These are phyloP conservation scores for Parastagonospora nodorum DNA, from an alignment of 2,329 filamentous ascomycete genomes.

Conservation along the genomic window DNA sequence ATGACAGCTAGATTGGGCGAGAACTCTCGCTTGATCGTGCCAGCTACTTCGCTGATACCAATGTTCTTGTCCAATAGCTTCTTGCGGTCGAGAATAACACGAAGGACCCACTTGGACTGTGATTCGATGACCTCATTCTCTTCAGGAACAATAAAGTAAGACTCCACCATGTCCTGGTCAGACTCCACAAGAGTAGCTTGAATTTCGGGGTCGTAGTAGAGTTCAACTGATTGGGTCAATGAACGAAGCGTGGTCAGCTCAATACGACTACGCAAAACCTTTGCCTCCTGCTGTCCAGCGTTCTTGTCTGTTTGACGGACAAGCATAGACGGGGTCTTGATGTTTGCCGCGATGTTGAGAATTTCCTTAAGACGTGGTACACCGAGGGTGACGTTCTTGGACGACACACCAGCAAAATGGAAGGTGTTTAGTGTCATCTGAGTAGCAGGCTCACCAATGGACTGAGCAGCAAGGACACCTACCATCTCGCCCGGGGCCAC, in stretches of 20 bases:
- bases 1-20: conserved; percentile 78
- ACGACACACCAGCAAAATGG: conserved; percentile 99
- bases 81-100: conserved; percentile 89
- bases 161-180: conserved; percentile 93
- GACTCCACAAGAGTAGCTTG: conserved; percentile 82
- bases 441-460: conserved; percentile 96
- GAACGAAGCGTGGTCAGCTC: conserved; percentile 94
- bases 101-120: conserved; percentile 94
- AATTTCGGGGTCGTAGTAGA: conserved; percentile 96
- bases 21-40: conserved; percentile 88
- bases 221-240: conserved; percentile 89
- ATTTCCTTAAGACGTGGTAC: conserved; percentile 99
- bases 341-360: conserved; percentile 95
- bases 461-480: conserved; percentile 94
- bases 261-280: conserved; percentile 82
- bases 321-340: conserved; percentile 97
- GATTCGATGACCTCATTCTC: conserved; percentile 63
- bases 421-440: conserved; percentile 99
- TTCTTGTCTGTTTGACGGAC: conserved; percentile 73
- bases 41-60: conserved; percentile 87
- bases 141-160: conserved; percentile 92
- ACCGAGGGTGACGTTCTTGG: conserved; percentile 99
- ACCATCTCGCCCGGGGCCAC: conserved; percentile 98
- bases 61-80: conserved; percentile 95
- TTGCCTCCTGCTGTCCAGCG: conserved; percentile 77